Evolutionary conservation across 2,329 filamentous ascomycete species (phyloP).

Genomic region (Aspergillus hiratsukae): DNA sequence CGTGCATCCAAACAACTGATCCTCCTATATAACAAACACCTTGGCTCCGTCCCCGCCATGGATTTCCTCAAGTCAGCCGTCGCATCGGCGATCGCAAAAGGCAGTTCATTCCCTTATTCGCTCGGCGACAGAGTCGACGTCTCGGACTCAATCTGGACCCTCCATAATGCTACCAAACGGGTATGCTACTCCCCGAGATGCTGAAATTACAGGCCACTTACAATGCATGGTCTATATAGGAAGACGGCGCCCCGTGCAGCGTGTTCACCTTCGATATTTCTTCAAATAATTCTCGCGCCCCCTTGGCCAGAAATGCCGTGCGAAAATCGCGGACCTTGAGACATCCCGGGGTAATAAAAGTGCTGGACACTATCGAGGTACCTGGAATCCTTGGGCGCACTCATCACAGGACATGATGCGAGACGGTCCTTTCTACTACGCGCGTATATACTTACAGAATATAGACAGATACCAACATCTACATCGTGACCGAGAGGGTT

Average conservation of each 20-base stretch:
- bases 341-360: slow-evolving; percentile 90
- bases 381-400: slow-evolving; percentile 10
- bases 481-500: slow-evolving; percentile 90
- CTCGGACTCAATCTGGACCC: slow-evolving; percentile 91
- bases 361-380: slow-evolving; percentile 92
- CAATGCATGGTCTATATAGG: slow-evolving; percentile 49
- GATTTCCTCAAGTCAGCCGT: slow-evolving; percentile 98
- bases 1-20: slow-evolving; percentile 5
- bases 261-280: slow-evolving; percentile 93
- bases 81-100: slow-evolving; percentile 92
- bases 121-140: slow-evolving; percentile 91
- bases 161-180: slow-evolving; percentile 89
- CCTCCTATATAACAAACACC: background rate
- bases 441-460: slow-evolving; percentile 9
- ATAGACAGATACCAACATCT: slow-evolving; percentile 89
- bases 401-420: background rate
- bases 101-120: slow-evolving; percentile 84
- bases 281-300: slow-evolving; percentile 72
- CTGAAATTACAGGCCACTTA: slow-evolving; percentile 9
- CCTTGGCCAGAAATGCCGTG: slow-evolving; percentile 87
- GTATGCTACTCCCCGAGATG: slow-evolving; percentile 46
- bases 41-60: slow-evolving; percentile 52
- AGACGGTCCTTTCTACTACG: too few species aligned
- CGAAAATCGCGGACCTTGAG: slow-evolving; percentile 89
- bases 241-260: slow-evolving; percentile 90